These are phyloP conservation scores for Corylus americana DNA, from an alignment of 306 rosid species.

Conservation along the genomic window DNA sequence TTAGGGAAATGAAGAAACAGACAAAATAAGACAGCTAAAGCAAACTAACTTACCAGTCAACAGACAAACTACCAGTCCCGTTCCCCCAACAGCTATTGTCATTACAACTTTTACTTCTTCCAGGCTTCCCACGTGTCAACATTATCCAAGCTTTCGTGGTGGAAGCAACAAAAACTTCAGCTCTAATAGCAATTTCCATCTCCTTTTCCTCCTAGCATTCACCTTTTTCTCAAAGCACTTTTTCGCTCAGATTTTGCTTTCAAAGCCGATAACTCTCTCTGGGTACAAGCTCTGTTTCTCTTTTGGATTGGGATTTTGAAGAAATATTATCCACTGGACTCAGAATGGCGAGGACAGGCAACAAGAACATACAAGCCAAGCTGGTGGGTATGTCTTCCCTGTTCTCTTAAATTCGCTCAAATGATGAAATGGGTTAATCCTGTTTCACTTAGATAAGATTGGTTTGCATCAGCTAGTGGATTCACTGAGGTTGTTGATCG, in stretches of 20 bases:
- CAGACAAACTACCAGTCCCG: constrained; percentile 61
- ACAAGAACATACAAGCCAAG: constrained; percentile 86
- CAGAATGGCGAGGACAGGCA: constrained; percentile 60
- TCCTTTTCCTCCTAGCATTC: background rate
- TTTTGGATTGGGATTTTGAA: background rate
- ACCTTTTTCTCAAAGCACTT: background rate
- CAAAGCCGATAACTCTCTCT: constrained; percentile 15
- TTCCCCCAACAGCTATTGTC: background rate
- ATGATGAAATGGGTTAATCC: background rate
- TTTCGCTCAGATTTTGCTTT: constrained; percentile 18
- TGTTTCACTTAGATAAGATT: background rate
- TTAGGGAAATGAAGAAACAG: background rate
- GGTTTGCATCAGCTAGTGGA: background rate
- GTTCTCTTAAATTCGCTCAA: constrained; percentile 1
- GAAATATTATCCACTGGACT: constrained; percentile 10
- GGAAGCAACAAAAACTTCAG: constrained; percentile 8
- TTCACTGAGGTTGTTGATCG: background rate
- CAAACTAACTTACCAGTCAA: constrained; percentile 56
- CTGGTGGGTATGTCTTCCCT: constrained; percentile 89
- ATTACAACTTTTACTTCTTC: constrained; percentile 17
- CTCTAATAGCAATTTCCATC: constrained; percentile 18
- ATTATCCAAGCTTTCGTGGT: constrained; percentile 10
- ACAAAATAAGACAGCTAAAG: background rate
- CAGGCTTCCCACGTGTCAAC: background rate
- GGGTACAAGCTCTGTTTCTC: background rate